A percentile compares a stretch with the other conserved stretches of the same genome.
Conservation (phyloP, 140 eudicot genomes). For the Flaveria floridana region DNA sequence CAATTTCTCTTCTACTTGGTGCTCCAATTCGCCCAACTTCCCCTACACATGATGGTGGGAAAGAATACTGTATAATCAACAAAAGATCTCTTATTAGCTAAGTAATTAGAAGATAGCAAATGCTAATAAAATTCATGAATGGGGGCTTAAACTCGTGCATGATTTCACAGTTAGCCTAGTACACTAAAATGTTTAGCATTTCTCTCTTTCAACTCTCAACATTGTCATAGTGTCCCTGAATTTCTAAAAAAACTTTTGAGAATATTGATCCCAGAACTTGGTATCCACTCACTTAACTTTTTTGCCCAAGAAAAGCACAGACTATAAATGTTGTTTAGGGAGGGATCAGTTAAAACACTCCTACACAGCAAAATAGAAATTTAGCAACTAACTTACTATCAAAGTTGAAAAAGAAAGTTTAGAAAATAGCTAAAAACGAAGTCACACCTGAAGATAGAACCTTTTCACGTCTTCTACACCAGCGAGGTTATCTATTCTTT, state of each 20-base stretch:
- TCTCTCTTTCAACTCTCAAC: no score
- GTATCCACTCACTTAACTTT: no score
- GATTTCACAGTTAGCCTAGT: no score
- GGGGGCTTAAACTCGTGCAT: background rate
- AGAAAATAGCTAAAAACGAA: background rate
- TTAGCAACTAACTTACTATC: conserved; percentile 2
- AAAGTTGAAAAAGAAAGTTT: conserved; percentile 1
- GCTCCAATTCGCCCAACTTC: conserved; percentile 67
- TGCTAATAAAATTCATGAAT: background rate
- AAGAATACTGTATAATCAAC: conserved; percentile 63
- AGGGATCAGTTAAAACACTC: background rate
- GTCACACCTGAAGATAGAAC: conserved; percentile 88
- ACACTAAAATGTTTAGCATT: no score
- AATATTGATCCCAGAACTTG: no score
- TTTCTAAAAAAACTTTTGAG: no score
- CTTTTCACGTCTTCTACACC: conserved; percentile 83
- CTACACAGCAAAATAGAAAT: no score
- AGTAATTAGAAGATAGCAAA: background rate
- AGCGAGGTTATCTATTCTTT: conserved; percentile 79
- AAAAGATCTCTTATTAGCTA: conserved; percentile 10
- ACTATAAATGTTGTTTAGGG: background rate
- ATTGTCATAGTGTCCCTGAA: no score
- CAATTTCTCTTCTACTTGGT: no score
- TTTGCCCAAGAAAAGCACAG: no score
- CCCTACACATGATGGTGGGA: conserved; percentile 98